Evolutionary conservation across 2,329 filamentous ascomycete species (phyloP), one percentile per base, ranked within the genome.

Genomic region (Colletotrichum sp.): DNA sequence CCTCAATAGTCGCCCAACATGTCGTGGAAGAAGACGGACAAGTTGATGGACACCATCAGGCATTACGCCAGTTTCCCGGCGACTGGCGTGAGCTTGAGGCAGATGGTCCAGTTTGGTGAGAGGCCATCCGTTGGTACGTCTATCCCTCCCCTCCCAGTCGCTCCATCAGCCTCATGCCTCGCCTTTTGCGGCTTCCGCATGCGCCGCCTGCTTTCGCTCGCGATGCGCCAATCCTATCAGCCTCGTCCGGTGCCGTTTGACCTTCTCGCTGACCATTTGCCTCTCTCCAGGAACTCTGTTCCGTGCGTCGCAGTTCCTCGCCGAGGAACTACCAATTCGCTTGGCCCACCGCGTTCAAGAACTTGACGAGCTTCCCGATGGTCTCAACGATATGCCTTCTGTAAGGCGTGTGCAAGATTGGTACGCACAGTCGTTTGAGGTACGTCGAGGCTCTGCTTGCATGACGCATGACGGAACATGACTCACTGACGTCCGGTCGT

Each of bases 351-450:
- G 97, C 78, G 97, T 99, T 76, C 95, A 98, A 86, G 97, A 99
- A 88, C 92, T 99, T 74, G 93, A 94, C 77, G 95, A 95, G 82
- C 89, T 99, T 4, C 97, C 97, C 44, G 97, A 99, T 90, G 97
- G 97, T 72, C 91, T 99, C 77, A 98, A 95, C 84, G 96, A 99
- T 80, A 99, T 99, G 97, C 95, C 96, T 52, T 99, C 97, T 13
- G 98, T 99, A 80, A 93, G 94, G 84, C 95, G 94, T 82, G 97
- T 99, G 80, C 94, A 96, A 84, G 96, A 99, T 83, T 99, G 97
- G 97, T 99, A 99, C 85, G 97, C 96, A 78, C 97, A 99, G 88
- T 99, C 97, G 68, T 99, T 99, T 83, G 97, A 99, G 92, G 96
- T 98, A 91, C 81, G 91, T 84, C 60, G n/a, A 69, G 28, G 9